Conservation (phyloP, 108 stramenopile species). For the Nitzschia palea region DNA sequence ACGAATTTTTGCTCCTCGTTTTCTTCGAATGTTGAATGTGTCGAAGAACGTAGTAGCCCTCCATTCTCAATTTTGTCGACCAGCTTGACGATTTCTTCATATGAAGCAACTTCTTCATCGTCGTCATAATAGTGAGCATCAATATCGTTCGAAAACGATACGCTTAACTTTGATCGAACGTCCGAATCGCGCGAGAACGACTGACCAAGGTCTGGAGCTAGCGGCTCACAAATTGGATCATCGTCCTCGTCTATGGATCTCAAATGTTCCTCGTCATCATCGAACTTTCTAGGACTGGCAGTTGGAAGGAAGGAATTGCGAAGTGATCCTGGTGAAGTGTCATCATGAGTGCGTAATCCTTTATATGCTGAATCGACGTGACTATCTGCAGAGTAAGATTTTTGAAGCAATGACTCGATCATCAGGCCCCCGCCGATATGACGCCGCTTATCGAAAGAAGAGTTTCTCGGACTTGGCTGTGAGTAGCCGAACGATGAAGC, state of each 20-base stretch:
- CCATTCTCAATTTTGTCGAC: neutral
- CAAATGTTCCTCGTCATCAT: no score
- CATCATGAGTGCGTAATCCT: no score
- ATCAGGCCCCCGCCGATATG: no score
- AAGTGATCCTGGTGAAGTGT: no score
- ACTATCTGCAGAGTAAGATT: no score
- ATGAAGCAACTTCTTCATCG: neutral
- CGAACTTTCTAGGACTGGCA: neutral
- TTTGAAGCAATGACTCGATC: no score
- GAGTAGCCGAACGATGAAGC: no score
- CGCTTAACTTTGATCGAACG: neutral
- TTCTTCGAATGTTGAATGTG: neutral
- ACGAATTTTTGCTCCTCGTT: neutral
- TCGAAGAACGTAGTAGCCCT: neutral
- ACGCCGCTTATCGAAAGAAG: no score
- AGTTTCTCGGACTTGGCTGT: no score
- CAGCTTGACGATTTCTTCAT: neutral
- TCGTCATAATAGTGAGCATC: slow-evolving; percentile 18
- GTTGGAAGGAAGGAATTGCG: slow-evolving; percentile 4
- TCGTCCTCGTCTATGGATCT: neutral
- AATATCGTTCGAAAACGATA: slow-evolving; percentile 26
- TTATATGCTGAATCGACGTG: no score
- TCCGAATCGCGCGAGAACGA: slow-evolving; percentile 20
- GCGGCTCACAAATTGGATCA: no score
- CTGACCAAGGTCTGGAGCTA: slow-evolving; percentile 1